Evolutionary conservation across 164 flowering plant species (phyloP), one percentile per base, ranked within the genome.

Genomic region (Houttuynia cordata): DNA sequence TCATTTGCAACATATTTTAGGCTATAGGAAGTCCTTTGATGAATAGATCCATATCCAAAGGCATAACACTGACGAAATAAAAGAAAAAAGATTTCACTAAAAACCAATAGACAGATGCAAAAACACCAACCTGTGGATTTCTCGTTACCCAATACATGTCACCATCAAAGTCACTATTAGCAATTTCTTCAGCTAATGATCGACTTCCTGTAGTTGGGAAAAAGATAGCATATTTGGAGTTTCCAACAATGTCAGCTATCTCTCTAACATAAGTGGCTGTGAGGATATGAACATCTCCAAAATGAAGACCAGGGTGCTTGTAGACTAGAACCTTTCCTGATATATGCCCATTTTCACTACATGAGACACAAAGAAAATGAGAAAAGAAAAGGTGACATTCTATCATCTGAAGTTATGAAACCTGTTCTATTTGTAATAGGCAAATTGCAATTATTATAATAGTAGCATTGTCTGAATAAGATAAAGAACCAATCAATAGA

Each of bases 141-240:
- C 75, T 71, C 7, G 97, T 88, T 2, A 92, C 79, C 81, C 87
- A 88, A 56, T 82, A 92, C 81, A 77, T 70, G 68, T 92, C 98
- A 6, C 98, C 98, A 68, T 92, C 98, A 72, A 77, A 84, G 69
- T 92, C 96, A 62, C 95, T 80, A 17, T 79, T 79, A 19, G 95
- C 96, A 42, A 92, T 87, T 74, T 87, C 93, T 76, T 85, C 86
- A n/a, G 89, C 88, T 49, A 84, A 57, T 13, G 96, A 88, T 14
- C 93, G 76, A 10, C 68, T 71, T 3, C 96, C 89, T 64, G 74
- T 79, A 6, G 73, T 68, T 7, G 96, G 78, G 62, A 92, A 92
- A 68, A 88, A 84, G 34, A 92, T 89, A 0, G 75, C 98, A 77
- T 81, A 92, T 59, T 87, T 92, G 4, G 91, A 71, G 67, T 84